These are phyloP conservation scores for Astragalus membranaceus DNA, from an alignment of 306 rosid species.

Conservation along the genomic window DNA sequence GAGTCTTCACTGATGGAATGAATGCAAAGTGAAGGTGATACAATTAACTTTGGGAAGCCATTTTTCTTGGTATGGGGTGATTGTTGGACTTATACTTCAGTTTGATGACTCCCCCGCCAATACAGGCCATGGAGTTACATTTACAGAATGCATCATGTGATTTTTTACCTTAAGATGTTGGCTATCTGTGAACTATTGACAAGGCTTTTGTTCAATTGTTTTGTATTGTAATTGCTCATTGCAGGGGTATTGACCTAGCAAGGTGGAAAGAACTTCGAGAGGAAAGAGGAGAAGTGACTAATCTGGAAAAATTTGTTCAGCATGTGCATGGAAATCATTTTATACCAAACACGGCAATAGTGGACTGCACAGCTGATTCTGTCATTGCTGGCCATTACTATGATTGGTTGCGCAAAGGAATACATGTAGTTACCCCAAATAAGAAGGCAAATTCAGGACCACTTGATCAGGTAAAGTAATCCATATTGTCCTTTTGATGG, in stretches of 20 bases:
- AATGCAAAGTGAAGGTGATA: neutral
- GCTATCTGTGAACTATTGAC: neutral
- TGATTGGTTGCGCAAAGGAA: constrained; percentile 88
- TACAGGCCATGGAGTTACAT: neutral
- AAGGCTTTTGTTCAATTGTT: neutral
- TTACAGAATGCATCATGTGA: neutral
- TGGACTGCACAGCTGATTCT: constrained; percentile 96
- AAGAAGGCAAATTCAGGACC: constrained; percentile 98
- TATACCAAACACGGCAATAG: constrained; percentile 86
- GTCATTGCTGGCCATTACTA: constrained; percentile 69
- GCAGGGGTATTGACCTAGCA: constrained; percentile 81
- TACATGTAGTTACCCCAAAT: constrained; percentile 93
- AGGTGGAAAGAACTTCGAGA: constrained; percentile 70
- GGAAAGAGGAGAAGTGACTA: constrained; percentile 60
- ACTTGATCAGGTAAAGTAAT: constrained; percentile 71
- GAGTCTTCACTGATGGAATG: too few relatives aligned
- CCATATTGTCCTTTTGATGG: constrained; percentile 8
- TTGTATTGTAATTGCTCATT: constrained; percentile 15
- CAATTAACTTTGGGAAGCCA: neutral
- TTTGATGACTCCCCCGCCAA: constrained; percentile 3
- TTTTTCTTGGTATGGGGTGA: neutral
- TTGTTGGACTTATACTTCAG: neutral
- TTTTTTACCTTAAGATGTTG: constrained; percentile 5
- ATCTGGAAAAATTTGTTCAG: constrained; percentile 67
- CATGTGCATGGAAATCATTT: constrained; percentile 90